Base-by-base conservation (phyloP, 495 filamentous ascomycete genomes). In the Penicillium lividum region DNA sequence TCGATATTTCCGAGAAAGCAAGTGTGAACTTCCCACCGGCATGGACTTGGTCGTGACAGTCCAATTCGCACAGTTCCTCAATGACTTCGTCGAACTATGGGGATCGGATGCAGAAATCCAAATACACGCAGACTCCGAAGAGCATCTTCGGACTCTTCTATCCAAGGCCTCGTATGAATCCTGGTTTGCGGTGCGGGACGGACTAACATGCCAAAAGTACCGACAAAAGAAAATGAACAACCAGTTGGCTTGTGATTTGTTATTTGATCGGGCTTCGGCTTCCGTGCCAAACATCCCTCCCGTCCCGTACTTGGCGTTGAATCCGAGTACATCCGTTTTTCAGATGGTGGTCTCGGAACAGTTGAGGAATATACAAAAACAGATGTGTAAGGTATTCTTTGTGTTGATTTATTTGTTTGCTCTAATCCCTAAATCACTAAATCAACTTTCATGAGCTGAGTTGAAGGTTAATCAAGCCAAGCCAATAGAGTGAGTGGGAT, bases 21-120 rank as follows among this genome's bases (percentile, higher is more conserved):
- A 31, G 5, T 44, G 46, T n/a, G 29, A 31, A n/a, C 40, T 67
- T 8, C 57, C 53, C 1, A 36, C 67, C 0, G 73, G 73, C 0
- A 57, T 78, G 60, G 76, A 78, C 45, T 55, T 76, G 15, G 64
- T 75, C 8, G 64, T 78, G 31, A 61, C 51, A 6, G 68, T 75
- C 29, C 53, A 68, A n/a, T 73, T 68, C 28, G 61, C 67, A 18
- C 73, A 76, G 50, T 77, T 72, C 53, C 46, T 75, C 3, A 28
- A 63, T 9, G 76, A 78, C 42, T 66, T 68, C 34, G 62, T 61
- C 4, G 70, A 71, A n/a, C 51, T 68, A 5, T 56, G 55, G 5
- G 34, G 63, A 8, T 11, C 4, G n/a, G 25, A 53, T 4, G 28
- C 40, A 3, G 22, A 52, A 3, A 59, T 70, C 43, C 58, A 63